These are phyloP conservation scores for Corylus americana DNA, from an alignment of 306 rosid species.

Conservation along the genomic window DNA sequence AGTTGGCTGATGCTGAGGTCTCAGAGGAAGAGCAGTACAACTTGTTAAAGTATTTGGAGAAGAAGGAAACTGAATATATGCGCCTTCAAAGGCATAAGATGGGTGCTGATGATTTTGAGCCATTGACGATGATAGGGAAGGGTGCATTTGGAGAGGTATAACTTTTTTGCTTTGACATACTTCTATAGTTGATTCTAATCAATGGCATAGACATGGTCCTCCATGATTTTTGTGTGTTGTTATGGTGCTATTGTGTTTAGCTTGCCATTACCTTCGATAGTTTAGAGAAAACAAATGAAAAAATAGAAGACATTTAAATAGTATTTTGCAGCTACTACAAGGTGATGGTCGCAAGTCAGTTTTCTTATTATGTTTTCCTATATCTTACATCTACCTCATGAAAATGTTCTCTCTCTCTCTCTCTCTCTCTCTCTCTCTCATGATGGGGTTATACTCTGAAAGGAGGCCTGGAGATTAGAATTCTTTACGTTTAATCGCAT, in stretches of 20 bases:
- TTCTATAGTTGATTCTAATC: conserved; percentile 11
- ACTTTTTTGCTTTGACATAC: conserved; percentile 26
- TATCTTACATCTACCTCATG: not conserved
- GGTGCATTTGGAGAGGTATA: conserved; percentile 99
- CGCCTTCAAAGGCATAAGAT: conserved; percentile 99
- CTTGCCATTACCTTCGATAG: not conserved
- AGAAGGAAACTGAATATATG: conserved; percentile 97
- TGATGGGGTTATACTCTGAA: not conserved
- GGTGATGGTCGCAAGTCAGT: not conserved
- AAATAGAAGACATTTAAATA: not conserved
- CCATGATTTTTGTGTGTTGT: not conserved
- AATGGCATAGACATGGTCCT: not conserved
- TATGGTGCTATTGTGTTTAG: not conserved
- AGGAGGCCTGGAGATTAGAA: not conserved
- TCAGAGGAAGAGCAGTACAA: conserved; percentile 98
- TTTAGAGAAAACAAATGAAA: not conserved
- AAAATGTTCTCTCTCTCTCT: not conserved
- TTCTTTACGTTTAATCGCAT: not conserved
- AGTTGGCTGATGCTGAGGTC: conserved; percentile 97
- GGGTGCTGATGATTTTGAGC: conserved; percentile 99
- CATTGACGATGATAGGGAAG: conserved; percentile 95
- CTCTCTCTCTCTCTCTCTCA: not conserved
- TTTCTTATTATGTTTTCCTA: not conserved
- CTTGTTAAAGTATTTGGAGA: conserved; percentile 89
- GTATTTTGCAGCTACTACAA: not conserved